Evolutionary conservation across 345 rosid species (phyloP).

Genomic region (Salix viminalis): DNA sequence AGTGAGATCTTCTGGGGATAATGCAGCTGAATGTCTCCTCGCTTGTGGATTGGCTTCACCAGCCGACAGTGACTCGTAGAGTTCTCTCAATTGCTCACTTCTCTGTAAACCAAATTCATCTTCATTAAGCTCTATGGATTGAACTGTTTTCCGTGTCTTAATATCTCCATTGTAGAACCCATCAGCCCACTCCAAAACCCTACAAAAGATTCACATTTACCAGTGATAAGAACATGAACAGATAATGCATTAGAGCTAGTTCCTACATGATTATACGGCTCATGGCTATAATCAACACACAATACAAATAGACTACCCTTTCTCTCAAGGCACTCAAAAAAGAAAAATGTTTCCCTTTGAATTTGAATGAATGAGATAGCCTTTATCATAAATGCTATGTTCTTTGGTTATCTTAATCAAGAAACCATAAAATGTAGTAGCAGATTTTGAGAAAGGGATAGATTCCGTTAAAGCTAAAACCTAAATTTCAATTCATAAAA

Average conservation of each 20-base stretch:
- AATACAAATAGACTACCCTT: not conserved
- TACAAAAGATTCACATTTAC: slow-evolving; percentile 17
- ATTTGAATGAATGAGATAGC: not conserved
- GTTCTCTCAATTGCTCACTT: slow-evolving; percentile 82
- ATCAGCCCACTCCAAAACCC: slow-evolving; percentile 84
- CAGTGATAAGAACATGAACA: not conserved
- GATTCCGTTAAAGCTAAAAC: not conserved
- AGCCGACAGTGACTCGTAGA: slow-evolving; percentile 62
- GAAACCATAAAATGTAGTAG: not conserved
- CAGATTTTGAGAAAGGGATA: not conserved
- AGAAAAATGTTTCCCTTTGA: too few species aligned
- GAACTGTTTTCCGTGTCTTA: slow-evolving; percentile 87
- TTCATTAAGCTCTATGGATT: slow-evolving; percentile 59
- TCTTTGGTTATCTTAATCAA: not conserved
- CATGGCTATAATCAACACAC: not conserved
- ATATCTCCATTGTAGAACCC: slow-evolving; percentile 98
- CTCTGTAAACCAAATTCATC: slow-evolving; percentile 75
- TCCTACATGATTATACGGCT: not conserved
- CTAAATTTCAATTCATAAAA: not conserved
- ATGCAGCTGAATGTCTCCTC: slow-evolving; percentile 68
- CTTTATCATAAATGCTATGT: not conserved
- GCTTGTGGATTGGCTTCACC: slow-evolving; percentile 55
- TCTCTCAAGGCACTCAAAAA: not conserved
- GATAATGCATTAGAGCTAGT: not conserved
- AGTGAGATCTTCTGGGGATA: slow-evolving; percentile 92